Percentiles rank a stretch among this genome's conserved stretches.
These are phyloP conservation scores for apple (Malus domestica) DNA, from an alignment of 306 rosid genomes.

Conservation along the genomic window DNA sequence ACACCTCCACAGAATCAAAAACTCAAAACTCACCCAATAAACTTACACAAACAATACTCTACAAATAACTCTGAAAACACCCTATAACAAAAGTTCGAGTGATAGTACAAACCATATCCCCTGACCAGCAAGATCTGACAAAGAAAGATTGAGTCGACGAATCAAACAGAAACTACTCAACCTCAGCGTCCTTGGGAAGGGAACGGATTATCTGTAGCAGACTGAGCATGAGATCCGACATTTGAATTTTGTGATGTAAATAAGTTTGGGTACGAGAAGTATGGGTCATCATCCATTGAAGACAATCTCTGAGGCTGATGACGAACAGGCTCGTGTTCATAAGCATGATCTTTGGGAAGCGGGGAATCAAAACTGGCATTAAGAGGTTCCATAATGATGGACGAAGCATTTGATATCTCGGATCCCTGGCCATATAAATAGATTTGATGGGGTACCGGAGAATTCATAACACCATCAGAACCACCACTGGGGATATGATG, in stretches of 20 bases:
- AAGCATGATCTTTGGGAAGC: slow-evolving; percentile 22
- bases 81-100: neutral
- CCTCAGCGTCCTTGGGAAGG: slow-evolving; percentile 34
- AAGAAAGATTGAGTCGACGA: neutral
- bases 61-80: slow-evolving; percentile 1
- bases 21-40: neutral
- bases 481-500: slow-evolving; percentile 20
- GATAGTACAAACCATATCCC: neutral
- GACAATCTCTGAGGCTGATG: slow-evolving; percentile 61
- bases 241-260: slow-evolving; percentile 52
- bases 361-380: slow-evolving; percentile 39
- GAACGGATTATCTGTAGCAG: slow-evolving; percentile 31
- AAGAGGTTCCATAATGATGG: slow-evolving; percentile 21
- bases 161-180: neutral
- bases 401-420: slow-evolving; percentile 34
- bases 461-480: slow-evolving; percentile 12
- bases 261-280: slow-evolving; percentile 74
- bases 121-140: slow-evolving; percentile 24
- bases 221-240: slow-evolving; percentile 40
- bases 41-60: neutral
- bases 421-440: slow-evolving; percentile 24
- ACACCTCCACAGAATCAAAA: neutral
- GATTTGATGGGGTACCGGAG: slow-evolving; percentile 27
- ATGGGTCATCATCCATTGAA: slow-evolving; percentile 76
- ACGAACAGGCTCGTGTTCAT: slow-evolving; percentile 19